Conservation (phyloP, 75 land plant genomes). For the Adiantum capillusveneris region DNA sequence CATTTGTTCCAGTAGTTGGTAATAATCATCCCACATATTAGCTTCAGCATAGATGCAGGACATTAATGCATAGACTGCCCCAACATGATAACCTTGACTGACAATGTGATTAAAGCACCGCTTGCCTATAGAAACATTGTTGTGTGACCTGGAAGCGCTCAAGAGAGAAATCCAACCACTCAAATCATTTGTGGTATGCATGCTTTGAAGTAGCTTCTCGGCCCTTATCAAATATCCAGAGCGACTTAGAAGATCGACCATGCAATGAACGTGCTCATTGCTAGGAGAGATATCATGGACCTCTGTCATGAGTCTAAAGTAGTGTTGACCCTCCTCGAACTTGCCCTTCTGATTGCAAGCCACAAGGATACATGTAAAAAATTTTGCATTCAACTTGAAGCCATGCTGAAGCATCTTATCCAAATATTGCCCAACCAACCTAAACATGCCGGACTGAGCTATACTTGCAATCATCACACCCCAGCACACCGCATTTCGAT, state of each 20-base stretch:
- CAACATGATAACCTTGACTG: conserved; percentile 36
- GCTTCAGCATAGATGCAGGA: too few species aligned
- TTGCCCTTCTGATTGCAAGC: too few species aligned
- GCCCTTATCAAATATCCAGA: conserved; percentile 49
- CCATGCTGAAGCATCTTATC: background rate
- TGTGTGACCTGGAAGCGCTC: conserved; percentile 50
- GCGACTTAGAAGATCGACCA: conserved; percentile 67
- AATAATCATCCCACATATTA: too few species aligned
- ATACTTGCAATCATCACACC: background rate
- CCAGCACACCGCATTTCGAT: background rate
- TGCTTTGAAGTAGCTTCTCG: conserved; percentile 27
- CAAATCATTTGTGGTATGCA: conserved; percentile 46
- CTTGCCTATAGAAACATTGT: conserved; percentile 41
- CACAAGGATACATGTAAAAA: too few species aligned
- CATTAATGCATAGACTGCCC: conserved; percentile 52
- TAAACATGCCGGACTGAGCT: background rate
- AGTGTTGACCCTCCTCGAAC: too few species aligned
- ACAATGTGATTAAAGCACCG: conserved; percentile 41
- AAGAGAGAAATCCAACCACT: conserved; percentile 56
- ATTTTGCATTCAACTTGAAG: too few species aligned
- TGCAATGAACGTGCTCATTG: conserved; percentile 54
- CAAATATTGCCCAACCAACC: background rate
- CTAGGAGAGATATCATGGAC: background rate
- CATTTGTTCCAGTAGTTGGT: too few species aligned
- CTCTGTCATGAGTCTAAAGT: too few species aligned